Base-by-base conservation (phyloP, 441 rosid genomes). In the Heliophila coronopifolia region DNA sequence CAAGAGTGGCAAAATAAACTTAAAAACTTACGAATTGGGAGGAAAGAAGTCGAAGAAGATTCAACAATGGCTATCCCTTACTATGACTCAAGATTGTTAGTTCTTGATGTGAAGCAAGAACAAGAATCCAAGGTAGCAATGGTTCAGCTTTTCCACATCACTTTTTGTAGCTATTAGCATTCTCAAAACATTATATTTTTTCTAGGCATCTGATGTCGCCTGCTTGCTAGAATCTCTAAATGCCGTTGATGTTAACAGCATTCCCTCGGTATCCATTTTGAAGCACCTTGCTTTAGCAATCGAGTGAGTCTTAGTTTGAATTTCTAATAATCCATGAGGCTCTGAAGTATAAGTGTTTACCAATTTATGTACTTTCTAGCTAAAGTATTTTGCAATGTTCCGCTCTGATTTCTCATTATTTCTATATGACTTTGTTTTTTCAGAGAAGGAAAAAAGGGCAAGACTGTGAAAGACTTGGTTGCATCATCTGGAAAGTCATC, bases 1-100 rank as follows among this genome's bases (percentile, higher is more conserved):
- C 83, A 77, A 58, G 94, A 87, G 54, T 87, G 95, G 98, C 94
- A 87, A 51, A 86, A 78, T 53, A 81, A 70, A 49, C 59, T 87
- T 20, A 83, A 66, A 70, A 80, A 77, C 75, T 81, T 87, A 36
- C 42, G 75, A 63, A 61, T 68, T 48, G 91, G 94, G 47, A 83
- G 66, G 67, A 84, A 75, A 71, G 94, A 67, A 65, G 75, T 60
- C 4, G 92, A 83, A 58, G 84, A 74, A 51, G 75, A 76, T 55
- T 54, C 76, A 49, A 60, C 70, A 33, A 87, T 85, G 96, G 76
- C 91, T 9, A 64, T 67, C 26, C 80, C 83, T 30, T 77, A 74
- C 36, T 85, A 70, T 34, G 95, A 92, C 59, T 89, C 81, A 25
- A 87, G 83, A 55, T 32, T 81, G 33, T 76, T 65, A 58, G 54